Evolutionary conservation across 176 grass and related monocot genomes (phyloP).

Genomic region (Pontederia crassipes): DNA sequence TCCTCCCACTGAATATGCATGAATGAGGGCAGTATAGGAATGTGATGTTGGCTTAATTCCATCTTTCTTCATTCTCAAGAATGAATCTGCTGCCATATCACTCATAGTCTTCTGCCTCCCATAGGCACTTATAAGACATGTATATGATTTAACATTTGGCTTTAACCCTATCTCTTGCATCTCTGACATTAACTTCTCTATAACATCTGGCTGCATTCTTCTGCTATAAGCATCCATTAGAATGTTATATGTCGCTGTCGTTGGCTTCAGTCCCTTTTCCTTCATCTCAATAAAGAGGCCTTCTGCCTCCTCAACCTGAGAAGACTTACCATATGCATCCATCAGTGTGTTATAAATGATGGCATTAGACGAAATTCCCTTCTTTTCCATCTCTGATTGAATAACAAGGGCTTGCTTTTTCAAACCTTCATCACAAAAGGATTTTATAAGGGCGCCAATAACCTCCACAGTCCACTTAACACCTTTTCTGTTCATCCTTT

Average conservation of each 20-base stretch:
- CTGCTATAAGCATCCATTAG: slow-evolving; percentile 86
- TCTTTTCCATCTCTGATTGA: slow-evolving; percentile 83
- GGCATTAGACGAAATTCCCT: slow-evolving; percentile 51
- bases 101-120: slow-evolving; percentile 67
- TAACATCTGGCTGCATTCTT: slow-evolving; percentile 77
- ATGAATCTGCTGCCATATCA: slow-evolving; percentile 68
- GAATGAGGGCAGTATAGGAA: slow-evolving; percentile 57
- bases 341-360: slow-evolving; percentile 66
- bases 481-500: slow-evolving; percentile 67
- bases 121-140: slow-evolving; percentile 67
- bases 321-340: slow-evolving; percentile 50
- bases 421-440: slow-evolving; percentile 69
- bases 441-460: slow-evolving; percentile 45
- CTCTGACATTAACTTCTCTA: slow-evolving; percentile 52
- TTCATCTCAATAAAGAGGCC: slow-evolving; percentile 78
- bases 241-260: slow-evolving; percentile 64
- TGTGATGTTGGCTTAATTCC: slow-evolving; percentile 49
- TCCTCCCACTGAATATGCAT: slow-evolving; percentile 64
- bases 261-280: slow-evolving; percentile 52
- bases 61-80: slow-evolving; percentile 64
- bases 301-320: slow-evolving; percentile 72
- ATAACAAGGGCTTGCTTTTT: slow-evolving; percentile 80
- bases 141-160: slow-evolving; percentile 66
- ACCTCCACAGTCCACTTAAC: slow-evolving; percentile 67
- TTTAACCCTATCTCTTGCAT: slow-evolving; percentile 50